Evolutionary conservation across 495 filamentous ascomycete genomes (phyloP).

Genomic region (Aspergillus campestris): DNA sequence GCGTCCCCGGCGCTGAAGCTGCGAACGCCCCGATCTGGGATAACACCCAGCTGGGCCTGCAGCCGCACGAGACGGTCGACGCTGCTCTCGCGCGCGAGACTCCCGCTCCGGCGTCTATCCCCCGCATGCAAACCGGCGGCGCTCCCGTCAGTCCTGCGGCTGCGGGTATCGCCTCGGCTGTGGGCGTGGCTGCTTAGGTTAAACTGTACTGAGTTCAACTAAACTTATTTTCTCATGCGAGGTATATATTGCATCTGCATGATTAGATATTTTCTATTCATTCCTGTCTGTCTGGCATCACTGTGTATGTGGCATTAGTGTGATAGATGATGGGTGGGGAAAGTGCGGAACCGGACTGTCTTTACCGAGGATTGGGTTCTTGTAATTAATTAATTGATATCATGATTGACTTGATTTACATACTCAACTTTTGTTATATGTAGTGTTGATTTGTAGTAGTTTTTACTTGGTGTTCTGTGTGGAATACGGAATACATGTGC

Average conservation of each 20-base stretch:
- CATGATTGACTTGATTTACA: background rate
- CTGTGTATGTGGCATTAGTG: background rate
- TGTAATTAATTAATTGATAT: background rate
- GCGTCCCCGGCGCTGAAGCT: slow-evolving; percentile 51
- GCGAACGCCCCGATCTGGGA: slow-evolving; percentile 73
- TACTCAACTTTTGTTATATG: background rate
- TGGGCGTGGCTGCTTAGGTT: slow-evolving; percentile 29
- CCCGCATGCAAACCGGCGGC: slow-evolving; percentile 23
- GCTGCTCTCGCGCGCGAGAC: slow-evolving; percentile 32
- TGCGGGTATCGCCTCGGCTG: slow-evolving; percentile 17
- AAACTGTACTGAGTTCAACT: background rate
- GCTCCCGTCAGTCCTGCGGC: slow-evolving; percentile 15
- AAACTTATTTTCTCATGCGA: background rate
- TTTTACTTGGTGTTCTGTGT: too few species aligned
- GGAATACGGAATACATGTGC: too few species aligned
- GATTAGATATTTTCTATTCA: slow-evolving; percentile 2
- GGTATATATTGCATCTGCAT: background rate
- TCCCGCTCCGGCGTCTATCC: slow-evolving; percentile 13
- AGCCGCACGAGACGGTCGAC: slow-evolving; percentile 32
- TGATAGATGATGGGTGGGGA: background rate
- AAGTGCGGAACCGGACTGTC: slow-evolving; percentile 11
- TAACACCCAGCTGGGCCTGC: slow-evolving; percentile 71
- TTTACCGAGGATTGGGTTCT: slow-evolving; percentile 6
- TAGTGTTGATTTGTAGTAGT: too few species aligned
- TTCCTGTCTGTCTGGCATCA: background rate